Evolutionary conservation across 345 rosid genomes (phyloP).

Genomic region (Brassica incana): DNA sequence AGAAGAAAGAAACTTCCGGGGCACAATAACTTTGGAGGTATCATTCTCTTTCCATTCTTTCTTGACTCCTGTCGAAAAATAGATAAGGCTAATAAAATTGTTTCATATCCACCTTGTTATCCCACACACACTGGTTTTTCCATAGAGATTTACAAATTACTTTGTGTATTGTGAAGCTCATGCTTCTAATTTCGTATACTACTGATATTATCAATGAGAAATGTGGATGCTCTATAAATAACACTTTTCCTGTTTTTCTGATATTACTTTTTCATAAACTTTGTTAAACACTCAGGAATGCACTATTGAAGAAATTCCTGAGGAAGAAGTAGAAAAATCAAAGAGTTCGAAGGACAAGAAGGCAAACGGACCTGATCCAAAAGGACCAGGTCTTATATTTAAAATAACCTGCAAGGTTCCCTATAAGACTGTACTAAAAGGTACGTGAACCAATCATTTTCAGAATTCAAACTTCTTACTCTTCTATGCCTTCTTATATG

Average conservation of each 20-base stretch:
- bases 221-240: slow-evolving; percentile 2
- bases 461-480: slow-evolving; percentile 13
- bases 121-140: neutral
- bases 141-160: neutral
- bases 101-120: slow-evolving; percentile 5
- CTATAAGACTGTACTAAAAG: slow-evolving; percentile 91
- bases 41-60: slow-evolving; percentile 14
- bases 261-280: neutral
- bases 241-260: slow-evolving; percentile 1
- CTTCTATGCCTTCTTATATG: slow-evolving; percentile 7
- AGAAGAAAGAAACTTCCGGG: slow-evolving; percentile 96
- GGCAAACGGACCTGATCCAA: slow-evolving; percentile 72
- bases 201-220: neutral
- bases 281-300: slow-evolving; percentile 64
- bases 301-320: slow-evolving; percentile 70
- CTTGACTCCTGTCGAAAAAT: neutral
- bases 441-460: slow-evolving; percentile 40
- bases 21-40: slow-evolving; percentile 96
- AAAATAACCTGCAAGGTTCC: slow-evolving; percentile 86
- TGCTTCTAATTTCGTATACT: neutral
- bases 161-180: slow-evolving; percentile 9
- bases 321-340: slow-evolving; percentile 74
- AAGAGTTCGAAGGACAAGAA: slow-evolving; percentile 89
- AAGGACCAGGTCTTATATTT: slow-evolving; percentile 66
- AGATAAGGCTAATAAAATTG: neutral